Evolutionary conservation across 2,329 filamentous ascomycete species (phyloP), one percentile per base, ranked within the genome.

Genomic region (Ceratocystis eucalypticola): DNA sequence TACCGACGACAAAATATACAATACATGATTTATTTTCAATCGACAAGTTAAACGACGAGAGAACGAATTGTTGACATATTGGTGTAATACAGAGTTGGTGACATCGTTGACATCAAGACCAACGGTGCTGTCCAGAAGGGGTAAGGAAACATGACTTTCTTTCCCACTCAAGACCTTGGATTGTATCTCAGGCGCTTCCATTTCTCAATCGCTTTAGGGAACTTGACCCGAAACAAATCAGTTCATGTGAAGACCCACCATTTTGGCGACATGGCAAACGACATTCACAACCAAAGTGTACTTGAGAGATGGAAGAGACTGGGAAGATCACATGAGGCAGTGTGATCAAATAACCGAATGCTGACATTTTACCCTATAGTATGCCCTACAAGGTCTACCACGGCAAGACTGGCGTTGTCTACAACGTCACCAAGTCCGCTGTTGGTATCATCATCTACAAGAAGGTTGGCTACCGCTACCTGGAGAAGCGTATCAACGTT

Each of bases 401-500:
- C 86, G 94, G 93, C 77, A 97, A 97, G 89, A 96, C 92, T 71
- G 91, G 91, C 77, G 89, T 96, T 75, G 82, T 96, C 81, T 96
- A 96, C 89, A 99, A 99, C 85, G 94, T 99, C 75, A 94, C 93
- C 82, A 96, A 96, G 87, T 89, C 86, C 75, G 89, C 94, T 59
- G 91, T 99, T 78, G 94, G 94, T 76, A 89, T 99, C 80, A 96
- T 99, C 82, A 89, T 99, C 82, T 93, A 96, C 89, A 96, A 96
- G 87, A 91, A 95, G 80, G 94, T 99, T 79, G 91, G 92, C 82
- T 94, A 97, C 88, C 89, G 93, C 77, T 99, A 96, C 87, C 85
- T 99, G 79, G 94, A 99, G 89, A 99, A 99, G 91, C 93, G 94
- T 80, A 87, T 99, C 84, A 97, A 96, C 87, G 84, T 99, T 82